Evolutionary conservation across 1,284 basidiomycete species (phyloP).

Genomic region (Malassezia japonica): DNA sequence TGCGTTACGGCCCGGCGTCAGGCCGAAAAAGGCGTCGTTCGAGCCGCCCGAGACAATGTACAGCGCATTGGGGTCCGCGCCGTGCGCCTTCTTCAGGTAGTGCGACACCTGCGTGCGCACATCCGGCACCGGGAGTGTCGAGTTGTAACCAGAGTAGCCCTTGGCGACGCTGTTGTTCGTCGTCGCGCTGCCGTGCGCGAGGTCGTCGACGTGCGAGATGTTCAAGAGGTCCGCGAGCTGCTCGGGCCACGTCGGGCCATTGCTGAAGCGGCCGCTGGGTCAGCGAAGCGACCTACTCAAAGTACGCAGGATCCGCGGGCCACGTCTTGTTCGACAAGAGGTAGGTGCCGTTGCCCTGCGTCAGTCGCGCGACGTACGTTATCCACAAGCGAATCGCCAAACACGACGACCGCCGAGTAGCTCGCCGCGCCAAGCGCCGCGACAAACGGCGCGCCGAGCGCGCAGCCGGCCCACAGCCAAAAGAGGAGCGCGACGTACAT

Average conservation of each 20-base stretch:
- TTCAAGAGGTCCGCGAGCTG: constrained; percentile 15
- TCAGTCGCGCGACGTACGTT: constrained; percentile 9
- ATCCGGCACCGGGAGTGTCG: constrained; percentile 17
- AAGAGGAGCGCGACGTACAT: background rate
- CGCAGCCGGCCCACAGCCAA: background rate
- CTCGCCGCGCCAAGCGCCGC: background rate
- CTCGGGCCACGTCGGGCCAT: constrained; percentile 24
- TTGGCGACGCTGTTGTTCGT: constrained; percentile 19
- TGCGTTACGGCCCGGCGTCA: background rate
- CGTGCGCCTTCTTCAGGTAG: constrained; percentile 8
- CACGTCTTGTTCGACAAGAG: constrained; percentile 21
- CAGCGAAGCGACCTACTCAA: background rate
- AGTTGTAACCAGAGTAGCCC: constrained; percentile 20
- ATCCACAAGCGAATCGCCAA: constrained; percentile 26
- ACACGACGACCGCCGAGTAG: constrained; percentile 18
- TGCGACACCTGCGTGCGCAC: constrained; percentile 12
- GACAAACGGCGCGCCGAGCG: background rate
- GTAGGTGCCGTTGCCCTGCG: constrained; percentile 23
- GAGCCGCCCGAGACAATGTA: constrained; percentile 21
- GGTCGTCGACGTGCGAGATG: constrained; percentile 13
- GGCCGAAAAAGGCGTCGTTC: constrained; percentile 18
- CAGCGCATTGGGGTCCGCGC: constrained; percentile 5
- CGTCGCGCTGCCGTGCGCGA: constrained; percentile 26
- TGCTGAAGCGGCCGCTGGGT: constrained; percentile 21
- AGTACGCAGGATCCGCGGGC: constrained; percentile 23